phyloP scores from a whole-genome alignment of 192 early-diverging fungal genomes.

The Podila epicladia region DNA sequence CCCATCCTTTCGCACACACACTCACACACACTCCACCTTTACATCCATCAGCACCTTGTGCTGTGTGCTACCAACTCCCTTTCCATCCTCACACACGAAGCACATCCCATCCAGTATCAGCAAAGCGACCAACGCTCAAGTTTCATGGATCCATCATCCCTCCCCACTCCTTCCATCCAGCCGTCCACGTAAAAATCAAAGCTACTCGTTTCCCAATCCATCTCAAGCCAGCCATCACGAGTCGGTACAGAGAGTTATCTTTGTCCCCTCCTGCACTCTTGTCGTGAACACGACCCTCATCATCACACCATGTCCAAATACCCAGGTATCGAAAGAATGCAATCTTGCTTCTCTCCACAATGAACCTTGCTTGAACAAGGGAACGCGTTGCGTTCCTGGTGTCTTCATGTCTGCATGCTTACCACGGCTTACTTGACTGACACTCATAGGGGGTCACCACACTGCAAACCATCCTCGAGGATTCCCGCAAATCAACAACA shows the following conservation, averaged over 20 bases:
- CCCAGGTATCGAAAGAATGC: slow-evolving; percentile 12
- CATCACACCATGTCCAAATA: slow-evolving; percentile 27
- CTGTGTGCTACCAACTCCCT: too few relatives aligned
- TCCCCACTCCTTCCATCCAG: too few relatives aligned
- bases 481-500: slow-evolving; percentile 21
- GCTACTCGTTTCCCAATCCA: background rate
- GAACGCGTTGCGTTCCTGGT: background rate
- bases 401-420: background rate
- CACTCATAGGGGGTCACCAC: slow-evolving; percentile 19
- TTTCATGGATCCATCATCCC: too few relatives aligned
- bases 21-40: too few relatives aligned
- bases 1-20: too few relatives aligned
- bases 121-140: too few relatives aligned
- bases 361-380: background rate
- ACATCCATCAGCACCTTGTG: too few relatives aligned
- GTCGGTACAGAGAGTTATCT: background rate
- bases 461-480: slow-evolving; percentile 34
- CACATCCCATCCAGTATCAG: too few relatives aligned
- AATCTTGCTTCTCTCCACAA: background rate
- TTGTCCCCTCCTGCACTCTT: background rate
- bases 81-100: too few relatives aligned
- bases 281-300: background rate
- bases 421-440: too few relatives aligned
- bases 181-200: background rate
- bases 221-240: background rate